Base-by-base conservation (phyloP, 768 basidiomycete species). In the Serpula lacrymans region DNA sequence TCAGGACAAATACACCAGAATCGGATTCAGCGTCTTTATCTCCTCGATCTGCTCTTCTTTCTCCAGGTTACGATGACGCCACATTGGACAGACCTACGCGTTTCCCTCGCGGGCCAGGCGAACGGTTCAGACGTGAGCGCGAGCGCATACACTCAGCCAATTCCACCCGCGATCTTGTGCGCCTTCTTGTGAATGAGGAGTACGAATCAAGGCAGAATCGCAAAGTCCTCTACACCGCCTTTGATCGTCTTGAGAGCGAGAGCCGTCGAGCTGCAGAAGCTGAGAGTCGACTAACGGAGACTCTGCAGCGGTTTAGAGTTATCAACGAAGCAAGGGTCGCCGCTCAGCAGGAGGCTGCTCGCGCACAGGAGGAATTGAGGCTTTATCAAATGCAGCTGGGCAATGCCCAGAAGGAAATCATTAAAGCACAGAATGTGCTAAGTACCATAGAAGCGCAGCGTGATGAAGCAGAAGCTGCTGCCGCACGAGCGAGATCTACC, bases 341-440 rank as follows among this genome's bases (percentile, higher is more conserved):
- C 47, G 66, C 49, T 37, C 59, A 54, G 49, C 53, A 63, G 31
- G 58, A 60, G 13, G 56, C 59, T 2, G 32, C 47, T 9, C 54
- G 53, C 22, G 57, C 64, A 9, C 64, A 65, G 35, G 70, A 78
- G 23, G 81, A 84, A 46, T 52, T 82, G 33, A 60, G 64, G 34
- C 39, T 80, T 39, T 83, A 80, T 52, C 81, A 78, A 52, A 35
- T 74, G 1, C 77, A 81, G 63, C 58, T 81, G 20, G 73, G 77
- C 13, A 62, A 70, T 24, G 81, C 82, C 12, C 79, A 82, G 48
- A 65, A 64, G 62, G 78, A 82, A 50, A 78, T 82, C 28, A 53
- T 61, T 17, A 68, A 70, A 25, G 80, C 80, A 0, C 78, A 82
- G 45, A 64, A 69, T 3, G 64, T 76, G 4, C 67, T 81, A 9